These are phyloP conservation scores for Fusarium camptoceras DNA, from an alignment of 2,329 filamentous ascomycete species.

Conservation along the genomic window DNA sequence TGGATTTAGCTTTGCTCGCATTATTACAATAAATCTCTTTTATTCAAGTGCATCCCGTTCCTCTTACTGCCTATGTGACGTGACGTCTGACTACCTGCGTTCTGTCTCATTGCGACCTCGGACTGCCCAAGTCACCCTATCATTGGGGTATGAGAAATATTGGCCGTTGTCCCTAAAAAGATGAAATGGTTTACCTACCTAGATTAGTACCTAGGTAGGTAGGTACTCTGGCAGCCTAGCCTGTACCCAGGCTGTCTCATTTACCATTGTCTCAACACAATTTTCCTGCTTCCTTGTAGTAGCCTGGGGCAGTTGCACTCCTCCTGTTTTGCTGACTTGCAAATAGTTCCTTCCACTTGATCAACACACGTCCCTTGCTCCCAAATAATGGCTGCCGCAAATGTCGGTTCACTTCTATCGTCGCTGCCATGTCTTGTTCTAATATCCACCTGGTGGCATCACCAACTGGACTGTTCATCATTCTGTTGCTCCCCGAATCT, in stretches of 20 bases:
- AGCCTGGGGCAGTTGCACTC: too few relatives aligned
- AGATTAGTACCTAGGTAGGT: too few relatives aligned
- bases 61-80: background rate
- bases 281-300: too few relatives aligned
- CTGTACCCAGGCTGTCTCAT: background rate
- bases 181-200: too few relatives aligned
- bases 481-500: background rate
- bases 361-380: background rate
- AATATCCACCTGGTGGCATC: constrained; percentile 1
- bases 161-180: background rate
- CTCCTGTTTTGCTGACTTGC: background rate
- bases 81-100: background rate
- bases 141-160: background rate
- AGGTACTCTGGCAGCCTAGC: too few relatives aligned
- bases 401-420: background rate
- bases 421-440: background rate
- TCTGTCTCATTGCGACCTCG: background rate
- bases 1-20: constrained; percentile 24
- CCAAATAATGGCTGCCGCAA: too few relatives aligned
- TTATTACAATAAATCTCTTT: constrained; percentile 39
- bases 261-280: background rate
- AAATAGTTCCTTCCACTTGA: constrained; percentile 20
- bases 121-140: background rate
- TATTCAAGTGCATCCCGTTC: constrained; percentile 1
- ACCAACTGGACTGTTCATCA: constrained; percentile 19